Conservation (phyloP, 306 rosid genomes). For the Glycine tomentella region DNA sequence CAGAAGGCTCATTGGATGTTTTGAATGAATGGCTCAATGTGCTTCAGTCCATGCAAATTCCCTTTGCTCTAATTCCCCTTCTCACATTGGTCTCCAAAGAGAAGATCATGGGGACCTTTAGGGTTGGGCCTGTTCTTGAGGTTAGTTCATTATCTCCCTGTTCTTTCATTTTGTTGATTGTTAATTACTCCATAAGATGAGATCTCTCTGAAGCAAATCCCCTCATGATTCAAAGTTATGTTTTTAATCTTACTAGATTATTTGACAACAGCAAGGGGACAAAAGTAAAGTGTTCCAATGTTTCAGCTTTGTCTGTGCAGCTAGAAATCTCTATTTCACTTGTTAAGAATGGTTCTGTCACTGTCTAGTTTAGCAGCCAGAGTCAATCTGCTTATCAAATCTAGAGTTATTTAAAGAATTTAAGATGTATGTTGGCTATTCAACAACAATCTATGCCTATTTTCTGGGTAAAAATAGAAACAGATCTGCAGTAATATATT, state of each 20-base stretch:
- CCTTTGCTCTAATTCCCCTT: constrained; percentile 91
- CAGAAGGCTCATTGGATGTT: constrained; percentile 78
- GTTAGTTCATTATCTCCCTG: constrained; percentile 51
- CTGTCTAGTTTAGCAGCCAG: constrained; percentile 2
- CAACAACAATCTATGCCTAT: constrained; percentile 21
- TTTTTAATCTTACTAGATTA: constrained; percentile 17
- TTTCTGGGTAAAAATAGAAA: constrained; percentile 21
- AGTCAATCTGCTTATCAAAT: constrained; percentile 36
- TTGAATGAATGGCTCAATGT: constrained; percentile 95
- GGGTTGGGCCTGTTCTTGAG: constrained; percentile 77
- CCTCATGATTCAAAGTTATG: constrained; percentile 25
- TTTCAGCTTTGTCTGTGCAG: constrained; percentile 36
- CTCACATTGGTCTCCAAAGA: constrained; percentile 85
- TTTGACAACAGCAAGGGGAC: constrained; percentile 28
- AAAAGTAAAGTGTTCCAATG: constrained; percentile 10
- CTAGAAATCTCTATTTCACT: background rate
- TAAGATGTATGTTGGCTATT: constrained; percentile 29
- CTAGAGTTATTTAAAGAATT: background rate
- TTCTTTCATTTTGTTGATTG: constrained; percentile 26
- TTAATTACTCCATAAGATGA: background rate
- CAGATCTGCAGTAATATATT: constrained; percentile 1
- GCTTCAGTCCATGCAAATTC: constrained; percentile 91
- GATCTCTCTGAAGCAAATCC: constrained; percentile 34
- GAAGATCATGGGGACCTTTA: constrained; percentile 86
- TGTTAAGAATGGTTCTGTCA: background rate